A percentile compares a stretch with the other conserved stretches of the same genome.
These are phyloP conservation scores for Eleusine coracana DNA, from an alignment of 176 grass and related monocot genomes.

Conservation along the genomic window DNA sequence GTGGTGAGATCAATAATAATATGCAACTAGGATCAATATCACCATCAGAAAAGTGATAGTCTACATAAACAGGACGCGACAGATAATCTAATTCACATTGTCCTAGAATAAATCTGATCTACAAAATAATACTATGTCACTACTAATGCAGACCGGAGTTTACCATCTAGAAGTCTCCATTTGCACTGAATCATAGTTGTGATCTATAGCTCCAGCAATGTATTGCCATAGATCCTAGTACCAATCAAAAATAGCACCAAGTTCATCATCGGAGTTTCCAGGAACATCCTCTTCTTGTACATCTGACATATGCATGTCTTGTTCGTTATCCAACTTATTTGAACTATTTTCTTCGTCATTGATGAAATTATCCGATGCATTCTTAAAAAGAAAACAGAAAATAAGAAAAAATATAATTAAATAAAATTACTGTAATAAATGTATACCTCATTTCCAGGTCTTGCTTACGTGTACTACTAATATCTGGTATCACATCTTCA, in stretches of 20 bases:
- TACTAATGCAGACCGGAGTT: constrained; percentile 24
- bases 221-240: constrained; percentile 28
- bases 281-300: constrained; percentile 38
- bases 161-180: neutral
- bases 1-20: constrained; percentile 56
- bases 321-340: constrained; percentile 34
- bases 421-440: neutral
- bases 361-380: constrained; percentile 4
- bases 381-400: constrained; percentile 5
- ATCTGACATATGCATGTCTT: constrained; percentile 6
- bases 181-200: neutral
- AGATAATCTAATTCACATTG: constrained; percentile 51
- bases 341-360: constrained; percentile 32
- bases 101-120: constrained; percentile 49
- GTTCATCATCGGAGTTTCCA: constrained; percentile 50
- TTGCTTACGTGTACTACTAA: constrained; percentile 30
- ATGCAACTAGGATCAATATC: constrained; percentile 36
- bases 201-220: neutral
- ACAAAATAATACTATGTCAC: constrained; percentile 44
- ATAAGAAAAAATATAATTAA: neutral
- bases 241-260: constrained; percentile 55
- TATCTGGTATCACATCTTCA: constrained; percentile 38
- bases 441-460: constrained; percentile 40
- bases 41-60: neutral
- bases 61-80: neutral